These are phyloP conservation scores for Alternaria sp. DNA, from an alignment of 2,329 filamentous ascomycete genomes.

Conservation along the genomic window DNA sequence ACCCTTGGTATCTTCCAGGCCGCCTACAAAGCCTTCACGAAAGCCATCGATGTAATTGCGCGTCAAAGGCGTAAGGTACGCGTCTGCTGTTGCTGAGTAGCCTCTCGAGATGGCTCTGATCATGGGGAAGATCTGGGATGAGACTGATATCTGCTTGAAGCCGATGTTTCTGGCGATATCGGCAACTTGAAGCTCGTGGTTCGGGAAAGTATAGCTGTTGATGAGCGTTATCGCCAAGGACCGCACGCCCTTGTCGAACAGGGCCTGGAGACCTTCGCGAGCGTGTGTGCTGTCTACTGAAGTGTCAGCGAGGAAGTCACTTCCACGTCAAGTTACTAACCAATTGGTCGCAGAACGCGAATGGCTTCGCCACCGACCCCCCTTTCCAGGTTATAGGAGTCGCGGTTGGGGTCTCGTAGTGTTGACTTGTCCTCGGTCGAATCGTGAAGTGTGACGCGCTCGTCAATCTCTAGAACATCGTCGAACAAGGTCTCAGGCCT, in stretches of 20 bases:
- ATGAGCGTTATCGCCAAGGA: constrained; percentile 47
- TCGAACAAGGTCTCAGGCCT: constrained; percentile 26
- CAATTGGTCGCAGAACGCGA: not conserved
- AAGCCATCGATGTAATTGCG: constrained; percentile 33
- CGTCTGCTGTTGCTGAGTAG: constrained; percentile 33
- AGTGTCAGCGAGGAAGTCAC: not conserved
- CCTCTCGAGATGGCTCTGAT: constrained; percentile 33
- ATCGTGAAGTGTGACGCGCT: constrained; percentile 31
- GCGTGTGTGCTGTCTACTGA: constrained; percentile 1
- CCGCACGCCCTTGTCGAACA: constrained; percentile 45
- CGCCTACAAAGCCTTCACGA: constrained; percentile 30
- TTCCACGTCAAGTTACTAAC: not conserved
- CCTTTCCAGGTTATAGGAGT: constrained; percentile 11
- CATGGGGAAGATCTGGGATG: constrained; percentile 31
- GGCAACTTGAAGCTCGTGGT: constrained; percentile 36
- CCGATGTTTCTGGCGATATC: constrained; percentile 37
- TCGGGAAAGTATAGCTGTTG: constrained; percentile 43
- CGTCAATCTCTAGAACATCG: constrained; percentile 29
- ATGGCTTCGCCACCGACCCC: constrained; percentile 23
- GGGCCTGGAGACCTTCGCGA: constrained; percentile 19
- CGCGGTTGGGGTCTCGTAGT: constrained; percentile 4
- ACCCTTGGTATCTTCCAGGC: constrained; percentile 29
- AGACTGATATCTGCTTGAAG: constrained; percentile 37
- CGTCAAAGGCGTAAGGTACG: constrained; percentile 35
- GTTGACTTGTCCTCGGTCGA: constrained; percentile 24